Conservation (phyloP, 2,329 filamentous ascomycete genomes). For the Annulohypoxylon truncatum region DNA sequence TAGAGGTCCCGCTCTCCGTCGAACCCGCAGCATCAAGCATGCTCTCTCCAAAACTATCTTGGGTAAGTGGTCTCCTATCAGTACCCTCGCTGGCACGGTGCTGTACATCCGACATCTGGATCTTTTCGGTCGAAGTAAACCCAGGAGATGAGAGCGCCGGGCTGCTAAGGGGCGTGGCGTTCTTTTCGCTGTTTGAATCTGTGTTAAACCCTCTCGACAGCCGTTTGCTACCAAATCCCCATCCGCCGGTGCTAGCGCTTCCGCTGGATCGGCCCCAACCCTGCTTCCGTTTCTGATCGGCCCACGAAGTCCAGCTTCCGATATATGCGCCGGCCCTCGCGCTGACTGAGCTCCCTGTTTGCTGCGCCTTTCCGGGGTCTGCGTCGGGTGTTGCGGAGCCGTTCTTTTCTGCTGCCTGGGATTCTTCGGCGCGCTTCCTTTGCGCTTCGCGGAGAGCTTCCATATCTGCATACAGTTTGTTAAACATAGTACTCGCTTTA, state of each 20-base stretch:
- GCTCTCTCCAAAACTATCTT: conserved; percentile 59
- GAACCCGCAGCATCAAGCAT: conserved; percentile 55
- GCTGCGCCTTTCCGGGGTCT: conserved; percentile 58
- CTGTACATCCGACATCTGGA: conserved; percentile 37
- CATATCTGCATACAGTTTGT: conserved; percentile 89
- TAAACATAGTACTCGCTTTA: conserved; percentile 88
- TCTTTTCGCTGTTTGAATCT: conserved; percentile 50
- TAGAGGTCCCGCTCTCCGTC: conserved; percentile 44
- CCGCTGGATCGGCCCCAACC: conserved; percentile 54
- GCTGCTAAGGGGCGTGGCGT: conserved; percentile 50
- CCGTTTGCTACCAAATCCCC: conserved; percentile 51
- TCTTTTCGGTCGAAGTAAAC: conserved; percentile 53
- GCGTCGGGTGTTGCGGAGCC: conserved; percentile 41
- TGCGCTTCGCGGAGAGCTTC: conserved; percentile 83
- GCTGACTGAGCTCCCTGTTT: conserved; percentile 62
- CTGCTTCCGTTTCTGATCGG: conserved; percentile 78
- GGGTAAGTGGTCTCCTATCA: conserved; percentile 50
- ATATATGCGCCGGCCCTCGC: conserved; percentile 72
- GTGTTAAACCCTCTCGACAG: conserved; percentile 48
- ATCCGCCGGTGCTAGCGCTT: conserved; percentile 49
- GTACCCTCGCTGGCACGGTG: conserved; percentile 42
- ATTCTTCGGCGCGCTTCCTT: conserved; percentile 70
- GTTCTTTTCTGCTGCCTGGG: conserved; percentile 51
- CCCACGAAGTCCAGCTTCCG: conserved; percentile 76
- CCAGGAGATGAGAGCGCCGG: conserved; percentile 52